phyloP scores from a whole-genome alignment of 768 basidiomycete genomes.

The Boletus vermiculosoides region DNA sequence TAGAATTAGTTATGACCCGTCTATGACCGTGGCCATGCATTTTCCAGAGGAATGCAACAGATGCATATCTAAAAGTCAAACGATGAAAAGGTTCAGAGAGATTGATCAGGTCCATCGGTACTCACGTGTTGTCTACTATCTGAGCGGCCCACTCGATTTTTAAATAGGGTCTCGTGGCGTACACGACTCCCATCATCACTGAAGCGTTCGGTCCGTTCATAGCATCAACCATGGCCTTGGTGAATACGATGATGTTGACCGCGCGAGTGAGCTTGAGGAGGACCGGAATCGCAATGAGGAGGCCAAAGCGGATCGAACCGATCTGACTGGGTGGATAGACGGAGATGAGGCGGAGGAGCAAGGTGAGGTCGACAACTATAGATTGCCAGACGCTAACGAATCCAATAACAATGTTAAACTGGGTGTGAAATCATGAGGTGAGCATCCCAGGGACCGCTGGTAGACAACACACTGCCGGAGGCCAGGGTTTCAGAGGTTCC shows the following conservation, averaged over 20 bases:
- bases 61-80: constrained; percentile 7
- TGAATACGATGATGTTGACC: constrained; percentile 24
- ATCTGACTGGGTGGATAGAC: constrained; percentile 18
- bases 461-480: not conserved
- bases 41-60: constrained; percentile 12
- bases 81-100: not conserved
- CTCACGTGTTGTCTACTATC: constrained; percentile 29
- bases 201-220: constrained; percentile 9
- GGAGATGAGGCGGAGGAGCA: constrained; percentile 24
- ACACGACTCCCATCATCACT: constrained; percentile 3
- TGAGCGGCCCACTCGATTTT: constrained; percentile 33
- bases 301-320: constrained; percentile 4
- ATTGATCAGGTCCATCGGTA: not conserved
- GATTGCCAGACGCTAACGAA: constrained; percentile 17
- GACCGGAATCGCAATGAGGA: constrained; percentile 16
- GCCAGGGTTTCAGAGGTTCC: constrained; percentile 18
- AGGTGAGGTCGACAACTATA: constrained; percentile 23
- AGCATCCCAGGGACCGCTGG: no score
- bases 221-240: constrained; percentile 11
- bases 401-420: constrained; percentile 20
- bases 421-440: not conserved
- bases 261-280: constrained; percentile 24
- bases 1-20: not conserved
- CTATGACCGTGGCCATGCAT: not conserved
- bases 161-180: constrained; percentile 22